Evolutionary conservation across 1,139 yeast genomes (phyloP), one percentile per base, ranked within the genome.

Genomic region (Yamadazyma membranifaciens): DNA sequence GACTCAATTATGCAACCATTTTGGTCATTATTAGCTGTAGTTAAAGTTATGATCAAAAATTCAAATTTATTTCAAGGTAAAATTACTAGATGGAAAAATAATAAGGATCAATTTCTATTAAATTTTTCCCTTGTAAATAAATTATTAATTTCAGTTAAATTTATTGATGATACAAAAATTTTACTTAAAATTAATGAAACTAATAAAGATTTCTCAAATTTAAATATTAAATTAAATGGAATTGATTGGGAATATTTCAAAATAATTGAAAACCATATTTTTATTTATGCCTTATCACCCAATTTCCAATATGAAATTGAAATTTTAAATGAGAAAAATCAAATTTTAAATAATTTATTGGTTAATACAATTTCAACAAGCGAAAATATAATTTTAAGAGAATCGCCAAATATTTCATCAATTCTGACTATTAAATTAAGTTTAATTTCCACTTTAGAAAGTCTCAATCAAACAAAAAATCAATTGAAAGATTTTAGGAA

Each of bases 301-400:
- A 61, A 78, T 24, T 79, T 80, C 33, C 87, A 83, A 46, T 84
- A 82, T 51, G 87, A 81, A 50, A 74, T 84, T 39, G 86, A 81
- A 43, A 65, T 82, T 41, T 15, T 34, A 6, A 52, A 60, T 39
- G 64, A 73, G 37, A 62, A 70, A 16, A 62, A 60, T 22, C 40
- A 42, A 10, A 39, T 60, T 11, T 44, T 63, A 12, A 51, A 57
- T 17, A 63, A 57, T 39, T 56, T 57, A 29, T 47, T 63, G 9
- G 53, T 71, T 27, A 68, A 65, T 44, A 71, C 76, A 3, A 46
- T 68, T n/a, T 66, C 67, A 33, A 53, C 62, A 14, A 36, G 34
- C 22, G 45, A 44, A 9, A 34, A 41, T 26, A 32, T 30, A 10
- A 39, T 46, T 4, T 38, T 47, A 24, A 39, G 42, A 35, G 46